Evolutionary conservation across 495 filamentous ascomycete species (phyloP).

Genomic region (Pyrenula aspistea): DNA sequence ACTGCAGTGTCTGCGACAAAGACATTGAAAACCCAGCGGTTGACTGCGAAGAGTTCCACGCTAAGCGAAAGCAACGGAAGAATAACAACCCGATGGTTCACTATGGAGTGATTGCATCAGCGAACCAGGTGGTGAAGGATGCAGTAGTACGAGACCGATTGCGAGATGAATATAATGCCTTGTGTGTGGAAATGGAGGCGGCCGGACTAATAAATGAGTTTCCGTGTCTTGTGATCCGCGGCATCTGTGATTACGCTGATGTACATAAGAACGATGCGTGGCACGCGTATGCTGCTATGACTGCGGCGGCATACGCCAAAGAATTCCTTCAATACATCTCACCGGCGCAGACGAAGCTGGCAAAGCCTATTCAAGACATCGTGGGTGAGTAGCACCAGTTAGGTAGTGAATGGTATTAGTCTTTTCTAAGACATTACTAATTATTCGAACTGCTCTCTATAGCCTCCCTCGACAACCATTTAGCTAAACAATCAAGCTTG

Average conservation of each 20-base stretch:
- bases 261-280: slow-evolving; percentile 24
- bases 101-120: slow-evolving; percentile 18
- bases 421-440: neutral
- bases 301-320: slow-evolving; percentile 19
- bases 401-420: neutral
- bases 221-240: slow-evolving; percentile 22
- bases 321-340: slow-evolving; percentile 9
- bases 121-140: slow-evolving; percentile 15
- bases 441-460: no score
- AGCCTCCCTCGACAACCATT: no score
- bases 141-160: slow-evolving; percentile 14
- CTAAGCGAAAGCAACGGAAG: neutral
- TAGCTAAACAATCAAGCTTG: no score
- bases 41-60: neutral
- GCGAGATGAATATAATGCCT: slow-evolving; percentile 16
- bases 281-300: slow-evolving; percentile 20
- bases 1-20: slow-evolving; percentile 15
- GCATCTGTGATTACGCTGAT: slow-evolving; percentile 25
- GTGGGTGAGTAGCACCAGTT: no score
- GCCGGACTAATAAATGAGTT: slow-evolving; percentile 21
- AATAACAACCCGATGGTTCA: slow-evolving; percentile 9
- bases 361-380: neutral
- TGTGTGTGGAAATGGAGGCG: slow-evolving; percentile 30
- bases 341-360: neutral
- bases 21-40: slow-evolving; percentile 12